Evolutionary conservation across 768 basidiomycete genomes (phyloP).

Genomic region (Cystobasidiopsis lactophilus): DNA sequence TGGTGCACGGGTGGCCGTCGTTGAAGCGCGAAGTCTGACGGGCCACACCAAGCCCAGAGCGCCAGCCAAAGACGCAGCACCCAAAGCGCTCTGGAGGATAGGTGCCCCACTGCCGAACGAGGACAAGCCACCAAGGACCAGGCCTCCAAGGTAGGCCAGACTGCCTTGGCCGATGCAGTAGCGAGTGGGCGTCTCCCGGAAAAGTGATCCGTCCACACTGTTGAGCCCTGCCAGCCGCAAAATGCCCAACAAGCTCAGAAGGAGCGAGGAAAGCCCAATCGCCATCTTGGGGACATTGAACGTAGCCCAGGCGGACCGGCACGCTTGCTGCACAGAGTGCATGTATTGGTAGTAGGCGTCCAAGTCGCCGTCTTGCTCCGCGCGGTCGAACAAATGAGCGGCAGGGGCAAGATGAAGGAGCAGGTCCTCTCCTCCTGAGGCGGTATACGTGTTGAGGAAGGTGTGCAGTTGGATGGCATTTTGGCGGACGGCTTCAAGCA

Average conservation of each 20-base stretch:
- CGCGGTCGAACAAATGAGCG: slow-evolving; percentile 3
- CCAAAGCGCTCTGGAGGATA: background rate
- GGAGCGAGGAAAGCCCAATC: slow-evolving; percentile 43
- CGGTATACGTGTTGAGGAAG: slow-evolving; percentile 57
- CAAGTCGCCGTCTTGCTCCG: slow-evolving; percentile 10
- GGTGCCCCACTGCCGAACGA: background rate
- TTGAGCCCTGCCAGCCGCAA: background rate
- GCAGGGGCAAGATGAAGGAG: slow-evolving; percentile 23
- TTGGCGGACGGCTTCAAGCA: slow-evolving; percentile 41
- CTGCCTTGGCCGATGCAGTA: background rate
- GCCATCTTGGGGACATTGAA: slow-evolving; percentile 63
- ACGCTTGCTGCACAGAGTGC: slow-evolving; percentile 40
- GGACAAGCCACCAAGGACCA: background rate
- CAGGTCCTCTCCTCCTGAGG: slow-evolving; percentile 51
- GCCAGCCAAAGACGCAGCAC: background rate
- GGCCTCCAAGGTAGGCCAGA: background rate
- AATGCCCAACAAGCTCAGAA: background rate
- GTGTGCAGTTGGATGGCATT: slow-evolving; percentile 53
- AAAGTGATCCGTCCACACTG: background rate
- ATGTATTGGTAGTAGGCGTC: slow-evolving; percentile 32
- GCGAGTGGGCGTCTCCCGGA: background rate
- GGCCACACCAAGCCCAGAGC: slow-evolving; percentile 5
- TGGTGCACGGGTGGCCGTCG: background rate
- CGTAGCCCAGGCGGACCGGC: slow-evolving; percentile 80
- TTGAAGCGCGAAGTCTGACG: background rate